phyloP scores from a whole-genome alignment of 495 filamentous ascomycete genomes.

The Penicillium ucsense region DNA sequence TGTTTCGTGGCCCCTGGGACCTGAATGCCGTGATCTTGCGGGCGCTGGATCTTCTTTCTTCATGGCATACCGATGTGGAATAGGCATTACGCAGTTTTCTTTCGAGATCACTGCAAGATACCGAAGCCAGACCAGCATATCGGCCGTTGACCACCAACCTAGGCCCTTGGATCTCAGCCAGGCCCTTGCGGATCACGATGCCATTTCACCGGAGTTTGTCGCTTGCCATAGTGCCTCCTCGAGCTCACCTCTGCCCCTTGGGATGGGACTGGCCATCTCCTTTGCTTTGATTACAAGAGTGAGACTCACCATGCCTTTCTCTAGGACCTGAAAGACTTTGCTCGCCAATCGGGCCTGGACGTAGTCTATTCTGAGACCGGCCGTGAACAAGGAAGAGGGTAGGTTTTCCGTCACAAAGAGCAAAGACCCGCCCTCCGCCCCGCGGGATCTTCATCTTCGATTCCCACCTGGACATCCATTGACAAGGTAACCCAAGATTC shows the following conservation, averaged over 20 bases:
- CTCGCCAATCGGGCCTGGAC: slow-evolving; percentile 89
- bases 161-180: not conserved
- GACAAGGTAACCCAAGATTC: slow-evolving; percentile 52
- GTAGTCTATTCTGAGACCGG: slow-evolving; percentile 97
- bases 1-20: slow-evolving; percentile 6
- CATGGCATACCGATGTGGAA: too few species aligned
- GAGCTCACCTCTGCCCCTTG: slow-evolving; percentile 8
- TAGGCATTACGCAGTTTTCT: too few species aligned
- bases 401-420: slow-evolving; percentile 25
- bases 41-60: too few species aligned
- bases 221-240: slow-evolving; percentile 1
- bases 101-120: not conserved
- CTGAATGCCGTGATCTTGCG: not conserved
- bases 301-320: slow-evolving; percentile 32
- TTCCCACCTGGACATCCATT: slow-evolving; percentile 8
- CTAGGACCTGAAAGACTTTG: slow-evolving; percentile 99
- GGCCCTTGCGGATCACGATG: slow-evolving; percentile 4
- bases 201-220: slow-evolving; percentile 9
- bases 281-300: slow-evolving; percentile 22
- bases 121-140: not conserved
- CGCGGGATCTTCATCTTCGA: slow-evolving; percentile 1
- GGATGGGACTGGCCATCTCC: slow-evolving; percentile 15
- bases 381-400: slow-evolving; percentile 92
- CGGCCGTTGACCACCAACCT: not conserved
- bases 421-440: not conserved